phyloP scores from a whole-genome alignment of 2,329 filamentous ascomycete species.

The Beauveria asiatica region DNA sequence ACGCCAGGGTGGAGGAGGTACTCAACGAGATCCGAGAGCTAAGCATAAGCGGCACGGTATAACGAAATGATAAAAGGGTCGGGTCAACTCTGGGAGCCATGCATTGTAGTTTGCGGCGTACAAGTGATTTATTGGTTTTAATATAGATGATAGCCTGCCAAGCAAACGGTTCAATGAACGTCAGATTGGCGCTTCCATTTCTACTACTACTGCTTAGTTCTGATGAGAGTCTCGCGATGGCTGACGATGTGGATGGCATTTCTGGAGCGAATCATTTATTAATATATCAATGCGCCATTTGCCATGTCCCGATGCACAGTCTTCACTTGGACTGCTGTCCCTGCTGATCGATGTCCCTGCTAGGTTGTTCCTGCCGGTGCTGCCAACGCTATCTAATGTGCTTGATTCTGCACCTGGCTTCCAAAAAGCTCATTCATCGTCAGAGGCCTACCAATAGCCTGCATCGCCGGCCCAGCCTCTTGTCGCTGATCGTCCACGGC shows the following conservation, averaged over 20 bases:
- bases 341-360: not conserved
- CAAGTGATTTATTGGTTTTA: slow-evolving; percentile 2
- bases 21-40: slow-evolving; percentile 93
- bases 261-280: not conserved
- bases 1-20: slow-evolving; percentile 88
- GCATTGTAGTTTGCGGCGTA: slow-evolving; percentile 6
- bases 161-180: not conserved
- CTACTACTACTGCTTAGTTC: not conserved
- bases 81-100: not conserved
- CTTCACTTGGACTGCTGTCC: not conserved
- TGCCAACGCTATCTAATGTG: not conserved
- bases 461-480: slow-evolving; percentile 33
- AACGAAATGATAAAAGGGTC: slow-evolving; percentile 14
- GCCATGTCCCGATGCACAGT: not conserved
- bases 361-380: not conserved
- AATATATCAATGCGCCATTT: not conserved
- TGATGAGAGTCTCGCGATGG: too few relatives aligned
- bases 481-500: slow-evolving; percentile 21
- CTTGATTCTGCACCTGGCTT: slow-evolving; percentile 18
- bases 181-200: not conserved
- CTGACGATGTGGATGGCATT: too few relatives aligned
- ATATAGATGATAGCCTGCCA: not conserved
- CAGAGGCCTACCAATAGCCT: slow-evolving; percentile 35
- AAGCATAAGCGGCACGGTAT: slow-evolving; percentile 74
- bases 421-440: slow-evolving; percentile 39